Evolutionary conservation across 306 rosid species (phyloP).

Genomic region (Fragaria ananassa): DNA sequence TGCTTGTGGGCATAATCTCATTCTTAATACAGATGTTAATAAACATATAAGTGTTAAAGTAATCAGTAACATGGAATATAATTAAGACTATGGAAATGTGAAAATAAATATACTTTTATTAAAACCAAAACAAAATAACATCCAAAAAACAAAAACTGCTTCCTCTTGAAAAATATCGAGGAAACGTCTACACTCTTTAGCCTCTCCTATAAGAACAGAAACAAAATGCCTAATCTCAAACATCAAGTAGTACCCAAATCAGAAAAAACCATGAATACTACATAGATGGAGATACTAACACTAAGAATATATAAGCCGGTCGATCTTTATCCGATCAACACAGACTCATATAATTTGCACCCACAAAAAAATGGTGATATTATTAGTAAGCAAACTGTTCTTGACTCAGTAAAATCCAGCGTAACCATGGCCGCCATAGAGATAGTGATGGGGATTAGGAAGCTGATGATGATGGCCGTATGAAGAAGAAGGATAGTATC

Average conservation of each 20-base stretch:
- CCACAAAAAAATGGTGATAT: not conserved
- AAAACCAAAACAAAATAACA: too few species aligned
- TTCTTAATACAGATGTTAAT: too few species aligned
- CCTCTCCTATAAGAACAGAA: not conserved
- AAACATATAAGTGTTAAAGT: too few species aligned
- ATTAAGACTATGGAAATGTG: not conserved
- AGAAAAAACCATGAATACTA: not conserved
- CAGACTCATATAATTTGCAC: not conserved
- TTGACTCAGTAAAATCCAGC: not conserved
- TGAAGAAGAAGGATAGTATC: not conserved
- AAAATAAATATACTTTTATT: too few species aligned
- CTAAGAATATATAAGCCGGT: not conserved
- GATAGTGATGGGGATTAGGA: not conserved
- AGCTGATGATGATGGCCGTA: not conserved
- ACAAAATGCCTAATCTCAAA: not conserved
- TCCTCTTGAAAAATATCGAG: not conserved
- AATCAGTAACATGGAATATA: too few species aligned
- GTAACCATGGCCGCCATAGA: not conserved
- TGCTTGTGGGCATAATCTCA: too few species aligned
- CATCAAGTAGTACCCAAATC: not conserved
- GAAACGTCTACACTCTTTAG: not conserved
- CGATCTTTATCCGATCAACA: not conserved
- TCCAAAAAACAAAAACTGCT: not conserved
- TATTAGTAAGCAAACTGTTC: not conserved
- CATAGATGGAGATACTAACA: not conserved